phyloP scores from a whole-genome alignment of 140 eudicot species.

The Anethum foeniculum region DNA sequence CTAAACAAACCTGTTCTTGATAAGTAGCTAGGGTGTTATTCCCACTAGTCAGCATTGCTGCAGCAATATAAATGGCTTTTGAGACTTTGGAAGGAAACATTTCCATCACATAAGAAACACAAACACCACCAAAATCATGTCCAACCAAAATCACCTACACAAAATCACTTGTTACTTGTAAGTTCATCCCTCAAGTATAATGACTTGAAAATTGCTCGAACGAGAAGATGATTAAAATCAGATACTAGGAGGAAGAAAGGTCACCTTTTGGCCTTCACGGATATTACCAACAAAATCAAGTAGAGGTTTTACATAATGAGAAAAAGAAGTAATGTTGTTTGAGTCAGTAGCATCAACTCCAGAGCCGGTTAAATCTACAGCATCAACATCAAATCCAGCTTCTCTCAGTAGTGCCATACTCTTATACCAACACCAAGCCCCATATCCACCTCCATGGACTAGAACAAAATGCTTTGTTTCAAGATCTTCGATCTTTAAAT shows the following conservation, averaged over 20 bases:
- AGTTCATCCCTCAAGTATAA: not conserved
- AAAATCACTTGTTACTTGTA: not conserved
- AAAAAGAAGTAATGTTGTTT: constrained; percentile 20
- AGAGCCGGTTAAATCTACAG: constrained; percentile 32
- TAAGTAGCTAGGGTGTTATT: constrained; percentile 34
- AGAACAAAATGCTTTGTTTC: constrained; percentile 25
- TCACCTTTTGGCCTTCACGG: constrained; percentile 24
- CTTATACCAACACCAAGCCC: constrained; percentile 44
- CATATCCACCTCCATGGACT: constrained; percentile 44
- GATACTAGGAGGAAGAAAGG: not conserved
- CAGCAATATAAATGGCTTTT: constrained; percentile 41
- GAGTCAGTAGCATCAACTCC: constrained; percentile 27
- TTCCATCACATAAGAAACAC: constrained; percentile 48
- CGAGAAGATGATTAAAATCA: not conserved
- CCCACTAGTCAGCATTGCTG: constrained; percentile 37
- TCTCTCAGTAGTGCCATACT: constrained; percentile 27
- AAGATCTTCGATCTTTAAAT: constrained; percentile 12
- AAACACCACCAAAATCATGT: constrained; percentile 53
- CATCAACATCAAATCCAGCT: constrained; percentile 27
- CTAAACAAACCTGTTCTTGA: constrained; percentile 30
- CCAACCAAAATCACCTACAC: constrained; percentile 56
- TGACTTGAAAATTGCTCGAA: not conserved
- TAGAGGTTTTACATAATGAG: constrained; percentile 30
- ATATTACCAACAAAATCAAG: constrained; percentile 21
- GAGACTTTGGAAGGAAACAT: constrained; percentile 37